Evolutionary conservation across 148 eudicot genomes (phyloP).

Genomic region (Heliosperma pusillum): DNA sequence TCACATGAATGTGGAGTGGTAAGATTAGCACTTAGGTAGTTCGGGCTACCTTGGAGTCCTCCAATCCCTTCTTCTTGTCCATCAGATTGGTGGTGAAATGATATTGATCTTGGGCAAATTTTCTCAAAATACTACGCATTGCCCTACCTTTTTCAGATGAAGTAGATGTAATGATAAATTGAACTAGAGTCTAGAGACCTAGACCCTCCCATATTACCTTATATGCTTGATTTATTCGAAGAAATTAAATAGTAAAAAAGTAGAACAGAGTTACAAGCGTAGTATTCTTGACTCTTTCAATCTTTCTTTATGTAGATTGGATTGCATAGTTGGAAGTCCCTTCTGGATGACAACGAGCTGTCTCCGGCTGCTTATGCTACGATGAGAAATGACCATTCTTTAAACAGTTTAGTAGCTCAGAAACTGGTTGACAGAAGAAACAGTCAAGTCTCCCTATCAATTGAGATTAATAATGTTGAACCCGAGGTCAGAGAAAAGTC

Average conservation of each 20-base stretch:
- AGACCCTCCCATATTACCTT: neutral
- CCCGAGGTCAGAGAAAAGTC: conserved; percentile 25
- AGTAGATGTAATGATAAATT: neutral
- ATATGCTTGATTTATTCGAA: neutral
- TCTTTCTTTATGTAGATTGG: conserved; percentile 29
- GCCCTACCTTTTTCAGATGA: no score
- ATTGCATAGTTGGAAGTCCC: conserved; percentile 28
- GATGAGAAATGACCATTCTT: conserved; percentile 33
- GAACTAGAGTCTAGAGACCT: no score
- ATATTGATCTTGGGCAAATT: neutral
- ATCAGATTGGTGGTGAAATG: neutral
- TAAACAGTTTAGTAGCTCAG: conserved; percentile 28
- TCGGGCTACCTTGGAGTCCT: neutral
- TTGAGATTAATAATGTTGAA: conserved; percentile 18
- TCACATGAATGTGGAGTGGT: neutral
- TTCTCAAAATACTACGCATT: neutral
- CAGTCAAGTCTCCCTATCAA: conserved; percentile 25
- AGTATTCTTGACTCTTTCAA: neutral
- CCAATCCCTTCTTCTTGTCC: neutral
- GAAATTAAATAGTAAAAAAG: neutral
- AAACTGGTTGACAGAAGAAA: conserved; percentile 27
- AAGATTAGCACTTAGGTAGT: neutral
- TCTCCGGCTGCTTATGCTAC: conserved; percentile 30
- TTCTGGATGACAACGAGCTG: conserved; percentile 30
- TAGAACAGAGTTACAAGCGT: neutral